Evolutionary conservation across 352 stramenopile species (phyloP).

Genomic region (Pilasporangium apinafurcum): DNA sequence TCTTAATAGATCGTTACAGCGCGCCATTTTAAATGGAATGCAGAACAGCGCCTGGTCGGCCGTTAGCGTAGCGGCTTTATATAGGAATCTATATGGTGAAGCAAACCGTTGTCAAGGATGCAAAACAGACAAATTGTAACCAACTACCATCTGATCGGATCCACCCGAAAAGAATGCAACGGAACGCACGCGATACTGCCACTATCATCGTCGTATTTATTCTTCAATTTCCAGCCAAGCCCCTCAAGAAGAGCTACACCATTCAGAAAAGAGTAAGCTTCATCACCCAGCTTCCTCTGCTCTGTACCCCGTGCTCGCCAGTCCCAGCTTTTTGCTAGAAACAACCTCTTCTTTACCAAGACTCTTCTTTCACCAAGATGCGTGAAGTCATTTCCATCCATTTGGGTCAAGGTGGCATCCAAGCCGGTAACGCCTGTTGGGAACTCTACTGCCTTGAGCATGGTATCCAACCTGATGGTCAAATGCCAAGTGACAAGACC

Average conservation of each 20-base stretch:
- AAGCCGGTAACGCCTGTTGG: slow-evolving; percentile 88
- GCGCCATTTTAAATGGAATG: too few species aligned
- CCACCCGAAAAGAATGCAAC: too few species aligned
- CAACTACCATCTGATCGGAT: too few species aligned
- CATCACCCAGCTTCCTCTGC: slow-evolving; percentile 9
- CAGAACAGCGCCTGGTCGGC: too few species aligned
- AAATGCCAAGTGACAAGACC: slow-evolving; percentile 92
- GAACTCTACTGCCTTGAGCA: slow-evolving; percentile 87
- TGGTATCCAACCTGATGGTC: slow-evolving; percentile 88
- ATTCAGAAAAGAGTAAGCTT: slow-evolving; percentile 6
- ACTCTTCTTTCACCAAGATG: background rate
- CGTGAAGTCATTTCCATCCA: slow-evolving; percentile 63
- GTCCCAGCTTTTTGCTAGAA: background rate
- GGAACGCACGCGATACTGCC: too few species aligned
- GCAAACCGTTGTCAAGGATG: too few species aligned
- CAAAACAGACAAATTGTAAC: too few species aligned
- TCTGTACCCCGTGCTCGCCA: too few species aligned
- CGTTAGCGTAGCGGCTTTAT: too few species aligned
- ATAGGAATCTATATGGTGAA: too few species aligned
- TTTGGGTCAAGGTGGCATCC: slow-evolving; percentile 91
- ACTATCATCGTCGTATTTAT: too few species aligned
- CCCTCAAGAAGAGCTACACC: background rate
- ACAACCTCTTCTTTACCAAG: background rate
- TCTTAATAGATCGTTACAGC: too few species aligned
- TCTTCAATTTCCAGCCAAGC: background rate